A percentile compares a stretch with the other conserved stretches of the same genome.
phyloP scores from a whole-genome alignment of 176 grass and related monocot genomes.

The maize (Zea mays) region Zm-B73-REFERENCE-NAM-5.0 NC_050099.1:248215001-248215500 shows the following conservation, averaged over 20 bases:
- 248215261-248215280: conserved; percentile 64
- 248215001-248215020: conserved; percentile 33
- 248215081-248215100: conserved; percentile 12
- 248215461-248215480: conserved; percentile 61
- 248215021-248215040: conserved; percentile 16
- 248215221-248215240: conserved; percentile 32
- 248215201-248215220: conserved; percentile 5
- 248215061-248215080: conserved; percentile 5
- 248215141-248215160: conserved; percentile 10
- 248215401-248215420: conserved; percentile 8
- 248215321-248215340: conserved; percentile 49
- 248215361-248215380: too few species aligned
- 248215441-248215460: conserved; percentile 38
- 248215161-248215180: conserved; percentile 1
- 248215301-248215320: conserved; percentile 59
- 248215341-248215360: conserved; percentile 39
- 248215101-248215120: background rate
- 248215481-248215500: conserved; percentile 45
- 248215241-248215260: conserved; percentile 47
- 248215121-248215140: background rate
- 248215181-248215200: conserved; percentile 16
- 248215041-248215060: conserved; percentile 25
- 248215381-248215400: too few species aligned
- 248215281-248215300: conserved; percentile 52
- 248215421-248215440: conserved; percentile 53